Conservation (phyloP, 2,329 filamentous ascomycete genomes). For the Dryadomyces quercivorus region DNA sequence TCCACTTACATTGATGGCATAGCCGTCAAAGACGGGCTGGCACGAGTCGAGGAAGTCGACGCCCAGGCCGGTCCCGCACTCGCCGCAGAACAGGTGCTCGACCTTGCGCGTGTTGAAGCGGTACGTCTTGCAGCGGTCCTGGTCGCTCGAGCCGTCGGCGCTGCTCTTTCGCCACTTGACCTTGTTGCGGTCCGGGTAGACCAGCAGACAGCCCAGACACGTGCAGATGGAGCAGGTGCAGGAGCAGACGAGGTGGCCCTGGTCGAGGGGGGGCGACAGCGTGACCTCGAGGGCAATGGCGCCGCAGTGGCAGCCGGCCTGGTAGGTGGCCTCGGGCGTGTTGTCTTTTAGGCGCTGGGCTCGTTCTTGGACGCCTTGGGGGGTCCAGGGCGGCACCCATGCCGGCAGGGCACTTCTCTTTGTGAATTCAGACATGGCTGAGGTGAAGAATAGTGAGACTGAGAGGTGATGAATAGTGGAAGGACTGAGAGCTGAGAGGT, state of each 20-base stretch:
- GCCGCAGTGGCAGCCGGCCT: conserved; percentile 40
- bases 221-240: conserved; percentile 43
- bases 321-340: conserved; percentile 23
- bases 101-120: conserved; percentile 34
- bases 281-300: conserved; percentile 34
- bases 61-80: conserved; percentile 32
- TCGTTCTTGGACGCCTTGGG: neutral
- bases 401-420: neutral
- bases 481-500: too few species aligned
- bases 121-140: conserved; percentile 22
- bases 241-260: conserved; percentile 27
- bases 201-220: conserved; percentile 37
- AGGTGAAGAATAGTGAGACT: too few species aligned
- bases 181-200: conserved; percentile 28
- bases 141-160: conserved; percentile 23
- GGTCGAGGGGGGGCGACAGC: conserved; percentile 33
- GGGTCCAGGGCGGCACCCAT: neutral
- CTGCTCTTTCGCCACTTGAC: conserved; percentile 23
- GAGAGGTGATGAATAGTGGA: too few species aligned
- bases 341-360: neutral
- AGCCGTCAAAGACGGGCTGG: conserved; percentile 17
- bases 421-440: neutral
- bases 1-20: conserved; percentile 30
- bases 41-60: conserved; percentile 28
- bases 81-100: conserved; percentile 36